phyloP scores from a whole-genome alignment of 2,329 filamentous ascomycete species.

The Colletotrichum sp. region DNA sequence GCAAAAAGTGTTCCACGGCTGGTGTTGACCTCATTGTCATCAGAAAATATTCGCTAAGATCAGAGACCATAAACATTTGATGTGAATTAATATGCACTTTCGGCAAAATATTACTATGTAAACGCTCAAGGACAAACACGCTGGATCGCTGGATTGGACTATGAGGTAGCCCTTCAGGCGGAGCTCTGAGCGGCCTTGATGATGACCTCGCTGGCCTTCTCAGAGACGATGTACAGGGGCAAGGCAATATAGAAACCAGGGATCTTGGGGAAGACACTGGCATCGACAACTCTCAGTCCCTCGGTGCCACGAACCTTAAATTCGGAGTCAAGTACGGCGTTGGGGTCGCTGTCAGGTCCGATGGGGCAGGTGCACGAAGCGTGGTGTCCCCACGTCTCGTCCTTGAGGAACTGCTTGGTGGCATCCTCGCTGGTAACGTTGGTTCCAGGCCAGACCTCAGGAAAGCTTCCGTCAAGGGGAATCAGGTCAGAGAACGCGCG shows the following conservation, averaged over 20 bases:
- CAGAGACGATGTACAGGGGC: slow-evolving; percentile 59
- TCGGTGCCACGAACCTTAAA: slow-evolving; percentile 62
- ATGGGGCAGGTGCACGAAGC: slow-evolving; percentile 62
- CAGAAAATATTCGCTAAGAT: not conserved
- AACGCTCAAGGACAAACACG: not conserved
- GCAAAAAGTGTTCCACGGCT: not conserved
- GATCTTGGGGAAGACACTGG: slow-evolving; percentile 50
- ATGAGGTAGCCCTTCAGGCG: not conserved
- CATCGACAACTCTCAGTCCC: slow-evolving; percentile 66
- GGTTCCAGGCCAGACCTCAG: not conserved
- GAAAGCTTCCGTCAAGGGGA: not conserved
- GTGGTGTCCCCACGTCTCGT: slow-evolving; percentile 56
- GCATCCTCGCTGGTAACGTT: not conserved
- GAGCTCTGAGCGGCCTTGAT: slow-evolving; percentile 24
- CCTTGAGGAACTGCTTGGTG: slow-evolving; percentile 8
- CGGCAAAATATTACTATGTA: not conserved
- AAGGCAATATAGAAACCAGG: slow-evolving; percentile 44
- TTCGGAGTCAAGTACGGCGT: slow-evolving; percentile 61
- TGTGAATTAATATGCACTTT: not conserved
- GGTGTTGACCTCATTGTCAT: not conserved
- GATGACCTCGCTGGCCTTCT: slow-evolving; percentile 56
- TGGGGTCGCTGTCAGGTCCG: slow-evolving; percentile 57
- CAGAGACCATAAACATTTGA: not conserved
- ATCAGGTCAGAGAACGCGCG: slow-evolving; percentile 28
- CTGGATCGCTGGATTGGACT: not conserved